These are phyloP conservation scores for Wickerhamiella hasegawae DNA, from an alignment of 805 yeast species.

Conservation along the genomic window DNA sequence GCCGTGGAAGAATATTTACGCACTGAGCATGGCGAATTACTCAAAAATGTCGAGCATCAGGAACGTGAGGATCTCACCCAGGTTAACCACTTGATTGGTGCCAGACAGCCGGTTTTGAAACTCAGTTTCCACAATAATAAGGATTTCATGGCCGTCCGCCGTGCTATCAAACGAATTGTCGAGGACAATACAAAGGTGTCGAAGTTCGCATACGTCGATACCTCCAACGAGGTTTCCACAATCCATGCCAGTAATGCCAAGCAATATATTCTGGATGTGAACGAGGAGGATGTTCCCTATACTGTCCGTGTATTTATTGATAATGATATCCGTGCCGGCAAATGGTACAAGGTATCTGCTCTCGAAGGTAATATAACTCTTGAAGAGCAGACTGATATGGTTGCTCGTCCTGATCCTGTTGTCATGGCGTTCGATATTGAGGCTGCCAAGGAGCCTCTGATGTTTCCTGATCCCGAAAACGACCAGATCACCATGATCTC, in stretches of 20 bases:
- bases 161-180: constrained; percentile 52
- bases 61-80: constrained; percentile 64
- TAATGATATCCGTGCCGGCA: constrained; percentile 66
- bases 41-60: constrained; percentile 51
- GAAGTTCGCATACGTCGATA: constrained; percentile 17
- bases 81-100: constrained; percentile 78
- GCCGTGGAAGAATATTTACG: constrained; percentile 67
- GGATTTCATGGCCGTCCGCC: constrained; percentile 63
- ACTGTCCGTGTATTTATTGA: constrained; percentile 96
- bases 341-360: constrained; percentile 79
- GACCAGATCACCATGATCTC: constrained; percentile 99
- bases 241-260: constrained; percentile 49
- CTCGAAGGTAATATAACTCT: constrained; percentile 38
- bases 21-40: constrained; percentile 21
- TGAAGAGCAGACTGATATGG: constrained; percentile 49
- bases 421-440: constrained; percentile 95
- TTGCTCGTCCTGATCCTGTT: constrained; percentile 95
- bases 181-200: constrained; percentile 47
- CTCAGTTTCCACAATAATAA: constrained; percentile 57
- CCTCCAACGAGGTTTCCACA: constrained; percentile 3
- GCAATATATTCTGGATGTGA: constrained; percentile 51
- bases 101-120: constrained; percentile 45
- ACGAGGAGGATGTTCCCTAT: constrained; percentile 94
- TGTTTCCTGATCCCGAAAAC: constrained; percentile 79
- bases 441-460: constrained; percentile 90